phyloP scores from a whole-genome alignment of 164 flowering plant genomes.

The Nymphaea colorata region DNA sequence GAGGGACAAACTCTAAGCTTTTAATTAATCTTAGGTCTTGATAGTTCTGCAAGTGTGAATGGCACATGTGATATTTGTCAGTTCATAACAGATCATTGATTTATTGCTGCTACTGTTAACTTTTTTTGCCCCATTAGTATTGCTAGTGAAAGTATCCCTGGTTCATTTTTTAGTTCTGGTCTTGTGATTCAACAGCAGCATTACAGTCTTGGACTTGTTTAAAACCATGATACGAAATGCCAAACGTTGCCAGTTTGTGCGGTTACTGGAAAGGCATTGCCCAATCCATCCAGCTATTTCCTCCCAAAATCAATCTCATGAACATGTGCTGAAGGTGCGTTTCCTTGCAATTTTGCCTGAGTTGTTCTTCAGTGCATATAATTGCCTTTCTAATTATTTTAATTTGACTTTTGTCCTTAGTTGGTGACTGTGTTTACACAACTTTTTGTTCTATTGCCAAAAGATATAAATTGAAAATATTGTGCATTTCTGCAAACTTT shows the following conservation, averaged over 20 bases:
- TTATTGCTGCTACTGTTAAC: not conserved
- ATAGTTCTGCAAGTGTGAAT: no score
- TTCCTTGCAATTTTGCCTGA: not conserved
- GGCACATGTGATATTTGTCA: not conserved
- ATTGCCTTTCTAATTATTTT: no score
- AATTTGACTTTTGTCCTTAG: no score
- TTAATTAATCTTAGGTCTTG: no score
- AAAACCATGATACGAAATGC: conserved; percentile 38
- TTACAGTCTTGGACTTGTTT: conserved; percentile 36
- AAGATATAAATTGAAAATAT: no score
- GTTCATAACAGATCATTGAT: not conserved
- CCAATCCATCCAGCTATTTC: conserved; percentile 11
- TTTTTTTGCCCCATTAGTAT: not conserved
- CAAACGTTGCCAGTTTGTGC: conserved; percentile 23
- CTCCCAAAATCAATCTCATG: conserved; percentile 4
- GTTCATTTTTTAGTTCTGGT: not conserved
- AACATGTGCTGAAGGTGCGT: conserved; percentile 26
- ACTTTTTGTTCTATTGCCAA: no score
- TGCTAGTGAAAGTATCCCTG: not conserved
- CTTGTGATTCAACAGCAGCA: not conserved
- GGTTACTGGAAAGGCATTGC: conserved; percentile 62
- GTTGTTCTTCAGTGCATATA: no score
- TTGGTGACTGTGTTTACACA: no score
- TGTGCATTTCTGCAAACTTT: no score
- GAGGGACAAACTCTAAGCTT: no score